phyloP scores from a whole-genome alignment of 768 basidiomycete genomes.

The Leccinum ochraceum region DNA sequence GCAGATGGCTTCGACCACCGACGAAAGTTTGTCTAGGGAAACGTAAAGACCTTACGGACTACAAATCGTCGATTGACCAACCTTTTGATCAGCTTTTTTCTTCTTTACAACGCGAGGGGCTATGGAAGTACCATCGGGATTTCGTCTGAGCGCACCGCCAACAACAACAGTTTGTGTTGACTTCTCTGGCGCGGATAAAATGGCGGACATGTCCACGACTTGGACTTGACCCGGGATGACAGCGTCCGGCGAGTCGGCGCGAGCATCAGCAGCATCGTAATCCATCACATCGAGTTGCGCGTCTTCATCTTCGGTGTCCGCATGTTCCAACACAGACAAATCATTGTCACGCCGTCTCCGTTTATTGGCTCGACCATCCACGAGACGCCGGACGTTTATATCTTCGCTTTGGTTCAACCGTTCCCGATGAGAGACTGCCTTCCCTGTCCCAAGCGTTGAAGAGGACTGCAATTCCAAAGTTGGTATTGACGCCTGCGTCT shows the following conservation, averaged over 20 bases:
- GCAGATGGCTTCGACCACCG: slow-evolving; percentile 49
- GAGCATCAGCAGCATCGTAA: slow-evolving; percentile 12
- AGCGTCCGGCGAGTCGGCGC: slow-evolving; percentile 11
- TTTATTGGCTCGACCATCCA: slow-evolving; percentile 50
- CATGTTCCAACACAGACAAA: slow-evolving; percentile 7
- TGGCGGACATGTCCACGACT: slow-evolving; percentile 18
- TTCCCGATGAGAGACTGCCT: slow-evolving; percentile 58
- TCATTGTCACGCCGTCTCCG: slow-evolving; percentile 47
- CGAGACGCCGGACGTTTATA: slow-evolving; percentile 50
- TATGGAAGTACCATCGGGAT: slow-evolving; percentile 59
- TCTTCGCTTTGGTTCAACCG: slow-evolving; percentile 61
- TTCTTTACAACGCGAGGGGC: slow-evolving; percentile 48
- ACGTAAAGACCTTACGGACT: slow-evolving; percentile 4
- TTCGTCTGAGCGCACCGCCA: slow-evolving; percentile 67
- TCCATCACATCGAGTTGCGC: slow-evolving; percentile 36
- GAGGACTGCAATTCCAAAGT: slow-evolving; percentile 72
- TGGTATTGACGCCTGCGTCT: slow-evolving; percentile 71
- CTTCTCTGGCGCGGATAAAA: slow-evolving; percentile 14
- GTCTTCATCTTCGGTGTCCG: slow-evolving; percentile 36
- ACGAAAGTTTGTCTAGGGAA: slow-evolving; percentile 40
- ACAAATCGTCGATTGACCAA: slow-evolving; percentile 29
- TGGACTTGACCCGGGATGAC: slow-evolving; percentile 4
- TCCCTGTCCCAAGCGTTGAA: slow-evolving; percentile 80
- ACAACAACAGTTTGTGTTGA: slow-evolving; percentile 38
- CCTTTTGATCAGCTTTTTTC: slow-evolving; percentile 47